phyloP scores from a whole-genome alignment of 768 basidiomycete genomes.

The Hericium coralloides region DNA sequence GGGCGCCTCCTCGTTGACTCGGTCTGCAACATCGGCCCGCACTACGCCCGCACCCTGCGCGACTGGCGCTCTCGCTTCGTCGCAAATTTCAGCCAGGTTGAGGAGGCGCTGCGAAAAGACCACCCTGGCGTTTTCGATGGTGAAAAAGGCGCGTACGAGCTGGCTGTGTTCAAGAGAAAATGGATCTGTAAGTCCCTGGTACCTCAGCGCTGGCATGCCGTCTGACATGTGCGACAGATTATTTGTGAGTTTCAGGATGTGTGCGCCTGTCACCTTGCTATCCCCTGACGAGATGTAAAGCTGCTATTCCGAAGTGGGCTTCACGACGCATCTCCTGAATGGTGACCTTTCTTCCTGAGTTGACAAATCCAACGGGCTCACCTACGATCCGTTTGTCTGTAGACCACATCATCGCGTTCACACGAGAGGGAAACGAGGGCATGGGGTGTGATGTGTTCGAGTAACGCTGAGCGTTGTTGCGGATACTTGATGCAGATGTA shows the following conservation, averaged over 20 bases:
- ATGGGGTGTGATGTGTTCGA: conserved; percentile 41
- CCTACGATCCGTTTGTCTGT: neutral
- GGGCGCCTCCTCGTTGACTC: conserved; percentile 8
- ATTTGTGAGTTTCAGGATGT: conserved; percentile 30
- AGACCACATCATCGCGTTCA: conserved; percentile 61
- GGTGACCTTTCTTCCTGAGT: conserved; percentile 26
- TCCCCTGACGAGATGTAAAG: conserved; percentile 20
- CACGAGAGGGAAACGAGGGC: conserved; percentile 52
- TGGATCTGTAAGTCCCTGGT: conserved; percentile 49
- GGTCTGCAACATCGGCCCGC: conserved; percentile 26
- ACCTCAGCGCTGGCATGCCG: no score
- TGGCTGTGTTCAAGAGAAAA: conserved; percentile 68
- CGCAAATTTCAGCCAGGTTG: conserved; percentile 41
- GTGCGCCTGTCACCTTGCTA: neutral
- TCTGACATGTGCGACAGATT: conserved; percentile 26
- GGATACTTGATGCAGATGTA: no score
- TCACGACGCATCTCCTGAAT: conserved; percentile 55
- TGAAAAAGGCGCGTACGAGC: conserved; percentile 35
- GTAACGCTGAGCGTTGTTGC: conserved; percentile 1
- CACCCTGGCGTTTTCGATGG: conserved; percentile 48
- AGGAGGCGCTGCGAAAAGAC: conserved; percentile 42
- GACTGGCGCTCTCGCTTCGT: conserved; percentile 66
- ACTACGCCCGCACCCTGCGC: conserved; percentile 72
- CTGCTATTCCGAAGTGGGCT: conserved; percentile 69
- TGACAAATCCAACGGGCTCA: neutral